Base-by-base conservation (phyloP, 495 filamentous ascomycete species). In the Talaromyces proteolyticus region DNA sequence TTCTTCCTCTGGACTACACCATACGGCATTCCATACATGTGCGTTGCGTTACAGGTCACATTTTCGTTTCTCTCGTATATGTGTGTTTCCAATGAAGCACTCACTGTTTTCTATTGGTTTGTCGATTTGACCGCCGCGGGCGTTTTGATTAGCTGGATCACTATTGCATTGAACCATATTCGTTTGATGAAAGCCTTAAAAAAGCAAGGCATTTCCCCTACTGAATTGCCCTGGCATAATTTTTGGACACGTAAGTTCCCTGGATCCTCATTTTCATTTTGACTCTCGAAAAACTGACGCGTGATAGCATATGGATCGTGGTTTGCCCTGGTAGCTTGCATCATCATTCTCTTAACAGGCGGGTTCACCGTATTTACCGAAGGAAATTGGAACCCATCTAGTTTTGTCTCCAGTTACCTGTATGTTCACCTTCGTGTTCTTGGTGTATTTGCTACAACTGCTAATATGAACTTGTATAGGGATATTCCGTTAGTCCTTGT, bases 21-120 rank as follows among this genome's bases (percentile, higher is more conserved):
- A 19, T 77, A 78, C 65, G 84, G 84, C 40, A 77, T 81, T 4
- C 81, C 82, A 2, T 83, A 80, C 47, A 69, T 72, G 53, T 82
- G 78, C 52, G 77, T 82, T 2, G 39, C 69, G 6, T 52, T 79
- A 34, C 78, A 79, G 45, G 59, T 73, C 0, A 62, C 62, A 7
- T 79, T 82, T 57, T 75, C 77, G 52, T 66, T 74, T 10, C 60
- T 85, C n/a, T 76, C 78, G 23, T 85, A 80, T 50, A 76, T 85
- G 66, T 78, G 71, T 47, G 64, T 84, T 4, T 76, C 73, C 6
- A 69, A 74, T 10, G 62, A 65, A n/a, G 81, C 79, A 1, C 60
- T 79, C 36, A 77, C 72, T 0, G 82, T 81, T 4, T 85, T 86
- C 58, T 76, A 63, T 53, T 86, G 80, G 81, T 62, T 86, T 20